Percentiles rank a stretch among this genome's conserved stretches.
These are phyloP conservation scores for Laetiporus sulphureus DNA, from an alignment of 1,284 basidiomycete species.

Conservation along the genomic window DNA sequence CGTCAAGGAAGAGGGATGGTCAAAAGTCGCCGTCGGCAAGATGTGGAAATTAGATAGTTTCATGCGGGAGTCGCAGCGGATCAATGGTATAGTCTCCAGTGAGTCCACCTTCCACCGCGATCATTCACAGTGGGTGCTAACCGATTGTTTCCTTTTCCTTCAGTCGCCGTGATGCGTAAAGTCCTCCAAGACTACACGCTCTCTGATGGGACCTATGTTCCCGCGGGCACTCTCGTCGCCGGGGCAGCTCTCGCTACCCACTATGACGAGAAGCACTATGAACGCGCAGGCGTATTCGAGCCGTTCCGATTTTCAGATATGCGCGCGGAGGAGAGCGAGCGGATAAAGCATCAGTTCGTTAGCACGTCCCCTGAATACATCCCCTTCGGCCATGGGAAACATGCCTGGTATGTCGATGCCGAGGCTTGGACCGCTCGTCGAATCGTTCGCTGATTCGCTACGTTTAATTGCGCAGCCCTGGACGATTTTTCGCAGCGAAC, in stretches of 20 bases:
- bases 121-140: no score
- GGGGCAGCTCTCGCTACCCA: constrained; percentile 34
- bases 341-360: constrained; percentile 17
- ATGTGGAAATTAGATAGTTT: constrained; percentile 47
- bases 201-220: constrained; percentile 36
- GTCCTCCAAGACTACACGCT: constrained; percentile 32
- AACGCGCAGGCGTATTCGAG: constrained; percentile 31
- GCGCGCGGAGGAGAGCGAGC: constrained; percentile 18
- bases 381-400: constrained; percentile 19
- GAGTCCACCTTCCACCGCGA: no score
- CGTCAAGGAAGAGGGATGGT: constrained; percentile 35
- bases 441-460: background rate
- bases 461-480: constrained; percentile 27
- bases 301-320: constrained; percentile 38
- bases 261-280: constrained; percentile 32
- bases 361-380: constrained; percentile 16
- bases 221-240: constrained; percentile 33
- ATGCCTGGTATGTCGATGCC: constrained; percentile 18
- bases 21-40: constrained; percentile 33
- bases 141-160: background rate
- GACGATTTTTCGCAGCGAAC: constrained; percentile 39
- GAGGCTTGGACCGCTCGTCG: background rate
- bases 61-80: constrained; percentile 38
- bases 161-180: constrained; percentile 10
- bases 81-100: constrained; percentile 24